phyloP scores from a whole-genome alignment of 2,329 filamentous ascomycete genomes.

The Calcarisporium arbuscula region DNA sequence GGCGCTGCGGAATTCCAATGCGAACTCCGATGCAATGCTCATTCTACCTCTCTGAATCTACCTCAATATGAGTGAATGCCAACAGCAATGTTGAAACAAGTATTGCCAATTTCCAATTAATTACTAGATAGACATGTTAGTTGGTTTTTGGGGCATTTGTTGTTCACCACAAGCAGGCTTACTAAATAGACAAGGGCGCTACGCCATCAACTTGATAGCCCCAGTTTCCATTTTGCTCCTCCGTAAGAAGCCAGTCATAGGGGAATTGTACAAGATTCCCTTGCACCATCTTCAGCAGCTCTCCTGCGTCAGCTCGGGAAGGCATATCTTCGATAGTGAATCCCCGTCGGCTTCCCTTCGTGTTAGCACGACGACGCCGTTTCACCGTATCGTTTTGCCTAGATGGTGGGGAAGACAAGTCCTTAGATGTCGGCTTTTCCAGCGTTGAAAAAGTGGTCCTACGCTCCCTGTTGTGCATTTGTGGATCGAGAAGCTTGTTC shows the following conservation, averaged over 20 bases:
- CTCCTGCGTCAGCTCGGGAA: conserved; percentile 68
- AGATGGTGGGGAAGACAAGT: conserved; percentile 22
- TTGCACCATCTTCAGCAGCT: conserved; percentile 73
- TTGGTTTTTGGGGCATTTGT: neutral
- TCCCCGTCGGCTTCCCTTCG: conserved; percentile 59
- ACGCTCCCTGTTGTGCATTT: conserved; percentile 37
- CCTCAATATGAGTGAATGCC: no score
- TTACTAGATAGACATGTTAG: conserved; percentile 26
- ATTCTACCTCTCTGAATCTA: no score
- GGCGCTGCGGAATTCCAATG: no score
- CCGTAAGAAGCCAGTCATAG: conserved; percentile 89
- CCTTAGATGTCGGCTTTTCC: conserved; percentile 39
- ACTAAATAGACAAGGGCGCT: conserved; percentile 96
- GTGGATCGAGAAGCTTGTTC: conserved; percentile 25
- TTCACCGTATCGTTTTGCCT: conserved; percentile 43
- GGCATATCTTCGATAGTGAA: conserved; percentile 71
- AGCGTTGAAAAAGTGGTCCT: conserved; percentile 51
- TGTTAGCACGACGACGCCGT: conserved; percentile 62
- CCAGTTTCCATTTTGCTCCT: conserved; percentile 93
- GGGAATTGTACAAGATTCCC: conserved; percentile 88
- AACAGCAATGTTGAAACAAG: no score
- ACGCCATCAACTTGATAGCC: conserved; percentile 94
- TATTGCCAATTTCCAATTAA: conserved; percentile 21
- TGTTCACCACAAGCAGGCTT: conserved; percentile 33
- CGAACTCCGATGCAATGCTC: no score